Evolutionary conservation across 768 basidiomycete species (phyloP).

Genomic region (Lanmaoa pseudosensibilis): DNA sequence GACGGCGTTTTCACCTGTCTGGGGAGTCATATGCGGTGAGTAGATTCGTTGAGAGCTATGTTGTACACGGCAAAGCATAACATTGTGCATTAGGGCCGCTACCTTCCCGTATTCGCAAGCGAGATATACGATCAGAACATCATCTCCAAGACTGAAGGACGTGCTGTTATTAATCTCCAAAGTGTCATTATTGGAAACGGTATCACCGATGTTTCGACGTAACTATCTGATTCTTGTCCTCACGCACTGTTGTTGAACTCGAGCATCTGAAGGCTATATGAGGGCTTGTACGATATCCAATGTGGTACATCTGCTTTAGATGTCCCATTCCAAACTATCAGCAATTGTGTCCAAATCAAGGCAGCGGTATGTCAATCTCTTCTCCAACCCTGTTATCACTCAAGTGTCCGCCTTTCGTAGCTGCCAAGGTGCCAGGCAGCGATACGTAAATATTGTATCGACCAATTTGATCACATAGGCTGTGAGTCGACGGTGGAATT

Average conservation of each 20-base stretch:
- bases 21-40: constrained; percentile 75
- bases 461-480: constrained; percentile 61
- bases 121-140: constrained; percentile 75
- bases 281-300: constrained; percentile 47
- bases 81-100: constrained; percentile 54
- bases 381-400: background rate
- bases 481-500: constrained; percentile 69
- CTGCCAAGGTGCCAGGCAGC: constrained; percentile 66
- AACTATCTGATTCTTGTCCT: constrained; percentile 20
- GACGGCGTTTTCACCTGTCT: constrained; percentile 66
- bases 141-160: constrained; percentile 48
- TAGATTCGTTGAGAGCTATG: constrained; percentile 5
- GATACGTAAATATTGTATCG: constrained; percentile 59
- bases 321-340: constrained; percentile 47
- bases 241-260: background rate
- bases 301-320: constrained; percentile 53
- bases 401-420: constrained; percentile 32
- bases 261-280: constrained; percentile 33
- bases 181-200: constrained; percentile 79
- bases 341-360: constrained; percentile 50
- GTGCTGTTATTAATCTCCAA: constrained; percentile 58
- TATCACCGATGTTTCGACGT: constrained; percentile 54
- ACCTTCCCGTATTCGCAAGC: constrained; percentile 73
- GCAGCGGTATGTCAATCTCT: constrained; percentile 42
- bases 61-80: background rate